Conservation (phyloP, 2,329 filamentous ascomycete species). For the Phialemoniopsis sp. region DNA sequence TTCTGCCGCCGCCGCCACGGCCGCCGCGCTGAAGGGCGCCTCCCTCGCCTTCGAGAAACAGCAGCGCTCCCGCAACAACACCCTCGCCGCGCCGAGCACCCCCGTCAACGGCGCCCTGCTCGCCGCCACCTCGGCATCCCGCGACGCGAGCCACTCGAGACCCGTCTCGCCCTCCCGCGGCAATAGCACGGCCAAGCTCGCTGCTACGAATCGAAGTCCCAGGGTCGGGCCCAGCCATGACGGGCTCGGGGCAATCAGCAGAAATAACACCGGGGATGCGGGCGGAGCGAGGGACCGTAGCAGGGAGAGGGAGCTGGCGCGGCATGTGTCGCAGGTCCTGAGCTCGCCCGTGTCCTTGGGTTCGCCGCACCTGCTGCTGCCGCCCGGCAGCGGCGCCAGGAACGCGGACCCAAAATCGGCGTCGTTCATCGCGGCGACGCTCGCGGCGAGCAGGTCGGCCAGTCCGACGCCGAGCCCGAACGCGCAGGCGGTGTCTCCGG, state of each 20-base stretch:
- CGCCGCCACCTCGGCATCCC: conserved; percentile 37
- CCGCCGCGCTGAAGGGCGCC: conserved; percentile 47
- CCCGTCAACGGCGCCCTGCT: conserved; percentile 32
- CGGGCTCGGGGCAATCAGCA: no score
- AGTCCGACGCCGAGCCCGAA: conserved; percentile 43
- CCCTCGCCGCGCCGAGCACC: conserved; percentile 5
- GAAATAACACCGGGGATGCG: neutral
- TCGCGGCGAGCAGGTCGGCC: conserved; percentile 58
- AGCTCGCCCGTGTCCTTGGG: conserved; percentile 7
- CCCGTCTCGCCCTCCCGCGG: conserved; percentile 10
- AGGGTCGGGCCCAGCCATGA: no score
- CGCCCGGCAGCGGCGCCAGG: conserved; percentile 8
- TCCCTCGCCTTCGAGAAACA: conserved; percentile 48
- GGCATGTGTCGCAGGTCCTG: conserved; percentile 17
- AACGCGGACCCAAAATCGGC: conserved; percentile 36
- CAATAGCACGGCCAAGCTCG: neutral
- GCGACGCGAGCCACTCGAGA: conserved; percentile 19
- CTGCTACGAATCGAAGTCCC: no score
- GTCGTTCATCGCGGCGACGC: conserved; percentile 57
- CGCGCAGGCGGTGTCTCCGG: conserved; percentile 18
- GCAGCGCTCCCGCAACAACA: conserved; percentile 11
- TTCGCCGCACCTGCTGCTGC: conserved; percentile 4
- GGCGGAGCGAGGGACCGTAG: conserved; percentile 6
- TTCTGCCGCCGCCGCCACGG: no score
- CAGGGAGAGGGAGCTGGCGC: conserved; percentile 9